phyloP scores from a whole-genome alignment of 148 eudicot genomes.

The Agrostemma githago region DNA sequence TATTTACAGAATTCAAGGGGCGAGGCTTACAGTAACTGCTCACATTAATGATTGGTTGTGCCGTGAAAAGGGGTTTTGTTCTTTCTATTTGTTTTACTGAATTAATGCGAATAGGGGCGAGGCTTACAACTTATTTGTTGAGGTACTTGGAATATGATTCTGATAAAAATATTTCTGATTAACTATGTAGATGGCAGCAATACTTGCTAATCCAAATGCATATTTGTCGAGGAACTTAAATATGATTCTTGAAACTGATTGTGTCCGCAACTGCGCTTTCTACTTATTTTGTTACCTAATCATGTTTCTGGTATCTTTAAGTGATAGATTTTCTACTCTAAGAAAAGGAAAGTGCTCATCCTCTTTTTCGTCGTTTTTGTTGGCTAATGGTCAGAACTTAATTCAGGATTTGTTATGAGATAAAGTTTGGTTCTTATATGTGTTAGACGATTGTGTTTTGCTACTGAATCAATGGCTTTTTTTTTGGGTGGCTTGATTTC shows the following conservation, averaged over 20 bases:
- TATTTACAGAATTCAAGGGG: background rate
- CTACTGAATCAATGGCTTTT: too few species aligned
- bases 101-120: background rate
- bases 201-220: background rate
- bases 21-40: background rate
- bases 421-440: background rate
- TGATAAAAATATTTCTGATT: slow-evolving; percentile 3
- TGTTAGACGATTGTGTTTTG: too few species aligned
- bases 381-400: background rate
- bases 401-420: background rate
- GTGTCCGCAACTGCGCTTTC: background rate
- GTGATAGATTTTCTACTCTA: background rate
- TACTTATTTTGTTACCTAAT: background rate
- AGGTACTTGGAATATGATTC: too few species aligned
- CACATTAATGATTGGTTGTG: background rate
- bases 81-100: background rate
- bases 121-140: background rate
- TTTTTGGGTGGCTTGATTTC: too few species aligned
- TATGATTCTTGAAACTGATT: background rate
- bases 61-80: background rate
- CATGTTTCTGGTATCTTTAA: background rate
- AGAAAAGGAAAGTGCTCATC: background rate
- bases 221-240: slow-evolving; percentile 1
- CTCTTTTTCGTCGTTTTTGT: background rate
- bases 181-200: background rate